Base-by-base conservation (phyloP, 371 early-diverging fungal genomes). In the Mortierella sp. region DNA sequence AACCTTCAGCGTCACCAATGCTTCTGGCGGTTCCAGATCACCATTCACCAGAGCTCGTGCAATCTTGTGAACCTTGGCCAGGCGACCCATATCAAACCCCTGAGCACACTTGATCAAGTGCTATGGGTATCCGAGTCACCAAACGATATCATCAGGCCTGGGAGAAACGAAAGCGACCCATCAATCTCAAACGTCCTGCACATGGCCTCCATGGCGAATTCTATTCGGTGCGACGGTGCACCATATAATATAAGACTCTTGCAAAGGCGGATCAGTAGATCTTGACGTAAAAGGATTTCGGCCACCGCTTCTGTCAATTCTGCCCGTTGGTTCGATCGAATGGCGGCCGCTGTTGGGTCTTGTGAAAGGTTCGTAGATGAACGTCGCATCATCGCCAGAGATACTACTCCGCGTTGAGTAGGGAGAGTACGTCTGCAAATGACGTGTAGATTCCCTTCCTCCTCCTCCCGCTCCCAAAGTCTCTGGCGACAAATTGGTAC, bases 101-200 rank as follows among this genome's bases (percentile, higher is more conserved):
- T 83, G 85, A 0, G 82, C 59, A 23, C 82, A 82, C 13, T 90
- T 86, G 57, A 93, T 85, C 43, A 93, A 81, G 55, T 92, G 91
- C 91, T 88, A 57, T 92, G 90, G 0, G 92, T 91, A 28, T 88
- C 83, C 19, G 83, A 79, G 69, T 92, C 91, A 58, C 89, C 87
- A 54, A 93, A 91, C 13, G 89, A 84, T 39, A 93, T 82, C 86
- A 91, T 89, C 53, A 92, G 82, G 14, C 88, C 88, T 6, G 92
- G 93, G 62, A 91, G 72, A 67, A 86, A 88, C n/a, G 89, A 88
- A 61, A 90, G 90, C 46, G 87, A 86, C 0, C 89, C 90, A 18
- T 90, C 87, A 18, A 93, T 82, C n/a, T 86, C 88, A 34, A 93
- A 69, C 1, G 86, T 85, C 31, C 76, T 79, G 54, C 82, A 85